Percentiles rank a stretch among this genome's conserved stretches.
These are phyloP conservation scores for Mariannaea elegans DNA, from an alignment of 2,329 filamentous ascomycete species.

Conservation along the genomic window DNA sequence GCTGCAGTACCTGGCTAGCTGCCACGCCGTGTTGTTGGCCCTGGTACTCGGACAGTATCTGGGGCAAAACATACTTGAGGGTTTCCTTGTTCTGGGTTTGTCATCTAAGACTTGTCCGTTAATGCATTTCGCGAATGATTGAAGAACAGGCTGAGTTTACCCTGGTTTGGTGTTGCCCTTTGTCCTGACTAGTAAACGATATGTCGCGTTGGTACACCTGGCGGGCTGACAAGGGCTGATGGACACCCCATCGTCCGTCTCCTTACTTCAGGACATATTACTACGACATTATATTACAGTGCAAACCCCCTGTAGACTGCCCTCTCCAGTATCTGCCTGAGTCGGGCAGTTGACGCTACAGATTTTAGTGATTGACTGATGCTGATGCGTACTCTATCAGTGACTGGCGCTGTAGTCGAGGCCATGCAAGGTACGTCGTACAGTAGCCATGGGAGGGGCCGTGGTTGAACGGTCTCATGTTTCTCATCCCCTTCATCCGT, in stretches of 20 bases:
- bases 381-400: background rate
- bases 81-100: background rate
- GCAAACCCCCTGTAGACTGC: background rate
- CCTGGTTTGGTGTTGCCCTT: background rate
- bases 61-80: background rate
- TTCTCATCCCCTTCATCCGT: background rate
- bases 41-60: too few relatives aligned
- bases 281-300: too few relatives aligned
- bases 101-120: too few relatives aligned
- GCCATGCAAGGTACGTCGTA: background rate
- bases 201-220: background rate
- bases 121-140: too few relatives aligned
- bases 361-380: background rate
- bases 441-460: background rate
- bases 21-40: too few relatives aligned
- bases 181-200: background rate
- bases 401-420: background rate
- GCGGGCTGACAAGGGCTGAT: background rate
- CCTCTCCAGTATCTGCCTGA: background rate
- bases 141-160: background rate
- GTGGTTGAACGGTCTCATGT: background rate
- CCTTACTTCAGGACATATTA: too few relatives aligned
- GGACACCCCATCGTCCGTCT: background rate
- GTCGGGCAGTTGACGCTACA: too few relatives aligned
- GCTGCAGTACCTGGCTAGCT: too few relatives aligned